A percentile compares a stretch with the other conserved stretches of the same genome.
Evolutionary conservation across 208 protist species (phyloP).

Genomic region (Trypanosoma avium): DNA sequence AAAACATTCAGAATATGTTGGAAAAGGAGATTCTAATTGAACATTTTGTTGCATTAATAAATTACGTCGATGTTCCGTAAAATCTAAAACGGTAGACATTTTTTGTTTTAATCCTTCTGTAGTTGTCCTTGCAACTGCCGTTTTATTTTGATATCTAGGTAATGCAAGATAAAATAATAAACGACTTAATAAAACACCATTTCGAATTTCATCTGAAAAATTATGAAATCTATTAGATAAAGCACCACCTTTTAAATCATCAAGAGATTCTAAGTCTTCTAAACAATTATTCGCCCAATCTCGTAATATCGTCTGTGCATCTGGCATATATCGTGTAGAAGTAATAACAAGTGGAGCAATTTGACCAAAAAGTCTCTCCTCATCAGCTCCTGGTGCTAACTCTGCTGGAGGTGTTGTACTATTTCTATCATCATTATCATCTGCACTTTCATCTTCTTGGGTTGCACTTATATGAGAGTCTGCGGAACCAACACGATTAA

Average conservation of each 20-base stretch:
- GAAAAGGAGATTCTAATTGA: constrained; percentile 85
- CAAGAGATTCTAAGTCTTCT: constrained; percentile 77
- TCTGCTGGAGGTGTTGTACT: neutral
- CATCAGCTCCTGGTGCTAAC: constrained; percentile 31
- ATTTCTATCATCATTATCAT: neutral
- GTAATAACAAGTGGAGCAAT: constrained; percentile 80
- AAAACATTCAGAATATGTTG: constrained; percentile 86
- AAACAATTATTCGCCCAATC: constrained; percentile 90
- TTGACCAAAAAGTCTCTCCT: constrained; percentile 76
- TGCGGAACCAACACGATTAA: neutral
- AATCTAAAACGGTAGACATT: constrained; percentile 19
- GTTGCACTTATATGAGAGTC: too few relatives aligned
- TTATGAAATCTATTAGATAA: constrained; percentile 61
- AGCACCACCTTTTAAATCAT: constrained; percentile 75
- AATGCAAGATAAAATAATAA: constrained; percentile 88
- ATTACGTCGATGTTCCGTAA: constrained; percentile 54
- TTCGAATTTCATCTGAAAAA: constrained; percentile 84
- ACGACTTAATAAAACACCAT: constrained; percentile 77
- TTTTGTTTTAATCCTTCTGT: neutral
- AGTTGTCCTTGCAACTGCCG: constrained; percentile 13
- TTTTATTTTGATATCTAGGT: constrained; percentile 72
- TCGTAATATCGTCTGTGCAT: constrained; percentile 72
- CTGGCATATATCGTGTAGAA: constrained; percentile 62
- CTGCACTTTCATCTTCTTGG: neutral
- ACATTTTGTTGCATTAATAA: constrained; percentile 76